Base-by-base conservation (phyloP, 306 rosid genomes). In the Hippophae tibetana region DNA sequence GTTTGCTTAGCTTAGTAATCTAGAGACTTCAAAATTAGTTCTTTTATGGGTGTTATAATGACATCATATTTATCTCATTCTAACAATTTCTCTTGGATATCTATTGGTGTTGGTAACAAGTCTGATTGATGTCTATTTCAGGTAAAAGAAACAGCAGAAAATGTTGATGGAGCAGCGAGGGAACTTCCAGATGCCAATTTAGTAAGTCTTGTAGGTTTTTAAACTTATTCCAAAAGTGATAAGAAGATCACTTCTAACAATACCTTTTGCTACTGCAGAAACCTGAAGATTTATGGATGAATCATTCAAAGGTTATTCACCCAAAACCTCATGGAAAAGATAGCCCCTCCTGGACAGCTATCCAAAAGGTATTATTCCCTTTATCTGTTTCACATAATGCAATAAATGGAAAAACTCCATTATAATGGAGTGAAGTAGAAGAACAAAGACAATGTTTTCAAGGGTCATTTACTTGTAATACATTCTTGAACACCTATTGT, bases 281-380 rank as follows among this genome's bases (percentile, higher is more conserved):
- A 87, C 99, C 99, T 9, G 96, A 92, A n/a, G 99, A 92, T 82
- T 73, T 92, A 69, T 92, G 99, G 99, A 54, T 62, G 23, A 92
- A 88, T 62, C 99, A 92, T 78, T 88, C 99, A 6, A 92, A 88
- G 73, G 51, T 60, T 47, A 96, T 92, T 69, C 76, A 41, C 5
- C 90, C 99, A 41, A 92, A 92, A 72, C 99, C 99, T 75, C 99
- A 92, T 61, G 83, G 95, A 79, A 88, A 51, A 72, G 78, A 75
- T 6, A 78, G 73, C 41, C 76, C 82, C 61, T 64, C 86, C 42
- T 92, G 99, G 99, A 71, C 7, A 71, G 88, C 95, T 49, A 80
- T 92, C 61, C 83, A 78, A 66, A 83, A 84, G 88, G 99, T 92
- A 85, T 11, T 44, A 11, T 54, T 58, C 31, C 18, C 41, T 1